A percentile compares a stretch with the other conserved stretches of the same genome.
Conservation (phyloP, 257 asterid species). For the Ehretia macrophylla region DNA sequence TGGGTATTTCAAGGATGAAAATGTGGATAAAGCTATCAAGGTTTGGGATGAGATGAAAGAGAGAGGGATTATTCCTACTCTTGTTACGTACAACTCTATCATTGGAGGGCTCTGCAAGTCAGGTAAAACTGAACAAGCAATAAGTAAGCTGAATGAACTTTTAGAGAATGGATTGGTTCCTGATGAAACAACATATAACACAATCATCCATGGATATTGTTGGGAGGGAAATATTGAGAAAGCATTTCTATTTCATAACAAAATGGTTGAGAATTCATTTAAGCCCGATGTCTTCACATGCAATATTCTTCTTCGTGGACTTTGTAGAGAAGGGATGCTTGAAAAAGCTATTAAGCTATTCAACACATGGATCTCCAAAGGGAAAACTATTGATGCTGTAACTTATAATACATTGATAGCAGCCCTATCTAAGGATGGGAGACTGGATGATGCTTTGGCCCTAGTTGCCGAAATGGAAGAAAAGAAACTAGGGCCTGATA, state of each 20-base stretch:
- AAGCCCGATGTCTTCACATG: slow-evolving; percentile 63
- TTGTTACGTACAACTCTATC: slow-evolving; percentile 64
- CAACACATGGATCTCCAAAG: slow-evolving; percentile 53
- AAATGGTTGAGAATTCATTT: slow-evolving; percentile 69
- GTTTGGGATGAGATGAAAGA: slow-evolving; percentile 83
- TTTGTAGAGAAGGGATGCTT: slow-evolving; percentile 70
- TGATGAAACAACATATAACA: slow-evolving; percentile 70
- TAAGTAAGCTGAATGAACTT: slow-evolving; percentile 55
- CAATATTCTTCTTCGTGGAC: slow-evolving; percentile 80
- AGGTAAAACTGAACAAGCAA: slow-evolving; percentile 60
- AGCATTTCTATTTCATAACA: slow-evolving; percentile 75
- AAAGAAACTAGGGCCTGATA: slow-evolving; percentile 68
- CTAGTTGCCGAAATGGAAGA: slow-evolving; percentile 70
- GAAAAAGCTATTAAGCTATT: slow-evolving; percentile 74
- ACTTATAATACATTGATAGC: slow-evolving; percentile 72
- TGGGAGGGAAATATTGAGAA: slow-evolving; percentile 68
- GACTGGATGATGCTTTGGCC: slow-evolving; percentile 53
- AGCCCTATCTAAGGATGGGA: slow-evolving; percentile 67
- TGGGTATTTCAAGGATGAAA: slow-evolving; percentile 65
- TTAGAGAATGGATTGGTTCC: slow-evolving; percentile 71
- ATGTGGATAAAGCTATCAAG: slow-evolving; percentile 47
- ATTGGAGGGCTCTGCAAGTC: slow-evolving; percentile 74
- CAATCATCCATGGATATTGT: slow-evolving; percentile 78
- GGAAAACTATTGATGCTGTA: slow-evolving; percentile 57
- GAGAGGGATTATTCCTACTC: slow-evolving; percentile 49